Base-by-base conservation (phyloP, 108 stramenopile species). In the Craspedostauros australis region DNA sequence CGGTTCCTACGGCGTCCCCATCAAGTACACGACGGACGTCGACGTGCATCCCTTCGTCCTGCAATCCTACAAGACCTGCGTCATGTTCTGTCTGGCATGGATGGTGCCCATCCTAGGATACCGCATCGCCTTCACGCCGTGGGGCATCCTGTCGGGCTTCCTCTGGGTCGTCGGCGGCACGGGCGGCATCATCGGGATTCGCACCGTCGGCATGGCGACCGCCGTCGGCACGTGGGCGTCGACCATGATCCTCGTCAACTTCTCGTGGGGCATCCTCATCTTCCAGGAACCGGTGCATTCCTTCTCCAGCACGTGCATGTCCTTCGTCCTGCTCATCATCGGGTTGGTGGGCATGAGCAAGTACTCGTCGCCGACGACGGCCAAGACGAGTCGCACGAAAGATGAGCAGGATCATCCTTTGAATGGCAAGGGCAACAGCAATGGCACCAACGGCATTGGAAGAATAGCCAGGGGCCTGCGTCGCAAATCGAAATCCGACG, bases 181-280 rank as follows among this genome's bases (percentile, higher is more conserved):
- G 2, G 48, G 57, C 39, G 77, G 78, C 6, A 72, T 80, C 21
- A 73, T 66, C 40, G 76, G 58, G 3, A 78, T 87, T 31, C 60
- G 76, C 20, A 73, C 57, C 57, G 78, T 76, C 28, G 85, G 85
- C 0, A 58, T 87, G 5, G 86, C 86, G 4, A 52, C 77, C 18
- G 64, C 72, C 1, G 62, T 76, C 9, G 86, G 86, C 0, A 77
- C 67, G 7, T 80, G 81, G 76, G 62, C 76, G 9, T 54, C 50
- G 6, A 39, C 73, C 11, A 73, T 76, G 37, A 77, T 83, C 16
- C 25, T 82, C 5, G 59, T 73, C 15, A 67, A 65, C 7, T 86
- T 86, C 49, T 34, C 39, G 12, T 77, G 71, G 71, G 76, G 76
- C 0, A 76, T 82, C 19, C 49, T 80, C 1, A 57, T 86, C 7